Base-by-base conservation (phyloP, 305 asterid species). In the Fraxinus velutina region DNA sequence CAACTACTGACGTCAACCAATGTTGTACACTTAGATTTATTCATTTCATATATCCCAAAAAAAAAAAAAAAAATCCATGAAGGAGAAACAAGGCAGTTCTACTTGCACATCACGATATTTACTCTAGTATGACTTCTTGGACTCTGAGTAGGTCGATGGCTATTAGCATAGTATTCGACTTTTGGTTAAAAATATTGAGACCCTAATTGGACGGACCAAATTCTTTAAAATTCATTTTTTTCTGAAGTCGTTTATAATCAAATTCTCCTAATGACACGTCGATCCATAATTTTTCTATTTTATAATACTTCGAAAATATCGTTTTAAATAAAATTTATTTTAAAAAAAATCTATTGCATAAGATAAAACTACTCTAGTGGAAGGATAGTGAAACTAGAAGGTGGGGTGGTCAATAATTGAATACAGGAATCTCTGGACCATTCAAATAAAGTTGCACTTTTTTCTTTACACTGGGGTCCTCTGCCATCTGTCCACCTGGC, bases 361-460 rank as follows among this genome's bases (percentile, higher is more conserved):
- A 47, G 19, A 17, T 47, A 30, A 19, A 42, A 57, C 3, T 17
- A 6, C 37, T 34, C 22, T 30, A 78, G 50, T 6, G 17, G 68
- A 2, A 42, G 64, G 42, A 62, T 24, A 29, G n/a, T 42, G 12
- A 34, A 29, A 70, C 73, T 19, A 19, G 75, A 47, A 42, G 57
- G 21, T 24, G 60, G 57, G 75, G 75, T 3, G 9, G 5, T 24
- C 72, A 15, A 64, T 62, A 57, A 60, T 84, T 55, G 52, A 2
- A 21, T n/a, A 60, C 68, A 39, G 66, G 33, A 73, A 77, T 73
- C 72, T 8, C 5, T 39, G 78, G 84, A 76, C 84, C 84, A 32
- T 15, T 0, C 33, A 17, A 9, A 19, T 44, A 42, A 13, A n/a
- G 8, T 3, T 32, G 19, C 68, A 7, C 79, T 78, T 78, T 78